Percentiles rank a stretch among this genome's conserved stretches.
Conservation (phyloP, 371 early-diverging fungal species). For the Mucor velutinosus region DNA sequence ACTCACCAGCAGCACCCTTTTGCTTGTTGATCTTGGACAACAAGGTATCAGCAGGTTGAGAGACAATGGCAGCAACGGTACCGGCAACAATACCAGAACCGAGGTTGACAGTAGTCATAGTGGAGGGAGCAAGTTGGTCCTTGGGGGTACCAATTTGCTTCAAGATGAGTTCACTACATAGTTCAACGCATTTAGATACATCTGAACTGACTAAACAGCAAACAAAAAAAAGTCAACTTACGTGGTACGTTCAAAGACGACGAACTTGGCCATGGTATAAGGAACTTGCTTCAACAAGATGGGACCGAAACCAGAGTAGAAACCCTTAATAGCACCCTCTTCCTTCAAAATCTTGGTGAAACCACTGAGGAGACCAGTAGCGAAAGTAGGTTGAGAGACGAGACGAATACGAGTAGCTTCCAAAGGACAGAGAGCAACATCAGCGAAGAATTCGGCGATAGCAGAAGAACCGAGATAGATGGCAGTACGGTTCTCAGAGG, state of each 20-base stretch:
- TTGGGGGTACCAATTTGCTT: conserved; percentile 51
- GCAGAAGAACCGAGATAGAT: conserved; percentile 85
- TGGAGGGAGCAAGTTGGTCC: conserved; percentile 50
- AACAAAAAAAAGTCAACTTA: conserved; percentile 29
- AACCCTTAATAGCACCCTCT: conserved; percentile 72
- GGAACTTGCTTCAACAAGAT: conserved; percentile 79
- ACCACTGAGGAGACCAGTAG: conserved; percentile 65
- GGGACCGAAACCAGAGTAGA: conserved; percentile 80
- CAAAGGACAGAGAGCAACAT: conserved; percentile 83
- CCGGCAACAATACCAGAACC: conserved; percentile 61
- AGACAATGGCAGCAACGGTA: conserved; percentile 61
- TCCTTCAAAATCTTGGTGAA: conserved; percentile 65
- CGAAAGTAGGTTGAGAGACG: conserved; percentile 76
- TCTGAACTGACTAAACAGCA: background rate
- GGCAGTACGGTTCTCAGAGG: conserved; percentile 79
- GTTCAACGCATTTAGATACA: background rate
- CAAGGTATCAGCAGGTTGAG: conserved; percentile 64
- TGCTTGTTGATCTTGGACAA: conserved; percentile 72
- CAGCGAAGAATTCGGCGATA: conserved; percentile 92
- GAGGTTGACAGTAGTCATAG: conserved; percentile 53
- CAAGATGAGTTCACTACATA: conserved; percentile 53
- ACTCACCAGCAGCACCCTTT: conserved; percentile 65
- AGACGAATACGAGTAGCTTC: conserved; percentile 82
- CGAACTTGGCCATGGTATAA: conserved; percentile 69
- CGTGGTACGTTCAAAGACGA: conserved; percentile 58